Conservation (phyloP, 2,329 filamentous ascomycete genomes). For the Chaetomium sp. region DNA sequence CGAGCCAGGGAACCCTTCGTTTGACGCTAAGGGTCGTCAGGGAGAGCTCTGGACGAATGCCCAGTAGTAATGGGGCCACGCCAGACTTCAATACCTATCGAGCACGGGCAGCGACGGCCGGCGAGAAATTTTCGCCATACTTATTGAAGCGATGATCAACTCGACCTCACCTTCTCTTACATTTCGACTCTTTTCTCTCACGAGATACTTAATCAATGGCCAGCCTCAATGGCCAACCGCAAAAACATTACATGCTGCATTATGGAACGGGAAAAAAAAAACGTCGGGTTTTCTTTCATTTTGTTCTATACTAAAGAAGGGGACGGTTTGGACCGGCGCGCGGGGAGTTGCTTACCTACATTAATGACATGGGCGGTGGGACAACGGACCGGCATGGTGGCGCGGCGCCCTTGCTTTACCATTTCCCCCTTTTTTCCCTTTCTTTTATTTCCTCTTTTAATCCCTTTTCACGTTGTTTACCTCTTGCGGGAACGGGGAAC, state of each 20-base stretch:
- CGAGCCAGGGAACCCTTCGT: constrained; percentile 62
- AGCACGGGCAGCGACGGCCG: neutral
- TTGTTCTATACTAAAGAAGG: constrained; percentile 31
- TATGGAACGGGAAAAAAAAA: constrained; percentile 17
- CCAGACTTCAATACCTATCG: neutral
- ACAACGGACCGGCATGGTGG: constrained; percentile 18
- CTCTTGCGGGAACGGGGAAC: neutral
- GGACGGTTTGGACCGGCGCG: constrained; percentile 31
- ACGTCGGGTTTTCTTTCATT: constrained; percentile 9
- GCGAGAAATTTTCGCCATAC: neutral
- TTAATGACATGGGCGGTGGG: constrained; percentile 28
- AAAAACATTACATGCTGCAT: constrained; percentile 19
- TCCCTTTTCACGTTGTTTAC: neutral
- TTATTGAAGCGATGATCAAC: neutral
- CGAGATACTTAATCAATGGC: constrained; percentile 11
- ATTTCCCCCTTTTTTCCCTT: neutral
- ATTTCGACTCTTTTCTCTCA: constrained; percentile 2
- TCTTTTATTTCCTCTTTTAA: neutral
- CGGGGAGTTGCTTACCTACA: constrained; percentile 18
- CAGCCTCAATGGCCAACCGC: neutral
- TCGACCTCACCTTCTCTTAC: neutral
- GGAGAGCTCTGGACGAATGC: constrained; percentile 56
- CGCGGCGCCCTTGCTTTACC: constrained; percentile 21
- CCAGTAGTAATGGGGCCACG: constrained; percentile 42
- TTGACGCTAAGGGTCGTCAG: constrained; percentile 62